Conservation (phyloP, 371 early-diverging fungal genomes). For the Actinomucor elegans region DNA sequence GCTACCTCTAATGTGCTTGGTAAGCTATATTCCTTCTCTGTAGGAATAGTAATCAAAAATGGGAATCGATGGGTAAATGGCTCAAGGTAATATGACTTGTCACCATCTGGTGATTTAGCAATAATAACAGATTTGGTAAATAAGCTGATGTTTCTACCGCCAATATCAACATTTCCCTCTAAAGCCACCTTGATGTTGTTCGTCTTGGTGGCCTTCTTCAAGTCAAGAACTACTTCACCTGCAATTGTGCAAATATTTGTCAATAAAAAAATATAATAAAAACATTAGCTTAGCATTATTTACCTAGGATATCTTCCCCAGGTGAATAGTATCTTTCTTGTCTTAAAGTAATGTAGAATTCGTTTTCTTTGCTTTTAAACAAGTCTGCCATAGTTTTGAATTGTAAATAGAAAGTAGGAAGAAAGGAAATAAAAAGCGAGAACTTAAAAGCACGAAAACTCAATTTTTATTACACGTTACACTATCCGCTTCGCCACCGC, state of each 20-base stretch:
- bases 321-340: slow-evolving; percentile 40
- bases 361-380: slow-evolving; percentile 30
- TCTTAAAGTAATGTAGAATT: slow-evolving; percentile 45
- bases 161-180: slow-evolving; percentile 30
- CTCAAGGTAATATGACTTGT: slow-evolving; percentile 33
- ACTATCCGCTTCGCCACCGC: not conserved
- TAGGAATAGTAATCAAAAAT: slow-evolving; percentile 40
- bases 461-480: not conserved
- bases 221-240: slow-evolving; percentile 43
- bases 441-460: not conserved
- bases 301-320: slow-evolving; percentile 47
- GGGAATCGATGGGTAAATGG: slow-evolving; percentile 43
- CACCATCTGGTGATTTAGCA: slow-evolving; percentile 31
- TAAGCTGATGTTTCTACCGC: slow-evolving; percentile 18
- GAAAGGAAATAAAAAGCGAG: not conserved
- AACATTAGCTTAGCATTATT: too few relatives aligned
- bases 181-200: slow-evolving; percentile 36
- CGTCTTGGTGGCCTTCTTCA: slow-evolving; percentile 38
- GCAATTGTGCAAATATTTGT: too few relatives aligned
- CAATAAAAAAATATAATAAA: too few relatives aligned
- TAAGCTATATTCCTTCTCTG: slow-evolving; percentile 16
- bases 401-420: not conserved
- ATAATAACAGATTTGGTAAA: slow-evolving; percentile 22
- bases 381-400: slow-evolving; percentile 12
- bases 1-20: slow-evolving; percentile 47